Evolutionary conservation across 805 yeast species (phyloP).

Genomic region (Pichia phayaonensis): DNA sequence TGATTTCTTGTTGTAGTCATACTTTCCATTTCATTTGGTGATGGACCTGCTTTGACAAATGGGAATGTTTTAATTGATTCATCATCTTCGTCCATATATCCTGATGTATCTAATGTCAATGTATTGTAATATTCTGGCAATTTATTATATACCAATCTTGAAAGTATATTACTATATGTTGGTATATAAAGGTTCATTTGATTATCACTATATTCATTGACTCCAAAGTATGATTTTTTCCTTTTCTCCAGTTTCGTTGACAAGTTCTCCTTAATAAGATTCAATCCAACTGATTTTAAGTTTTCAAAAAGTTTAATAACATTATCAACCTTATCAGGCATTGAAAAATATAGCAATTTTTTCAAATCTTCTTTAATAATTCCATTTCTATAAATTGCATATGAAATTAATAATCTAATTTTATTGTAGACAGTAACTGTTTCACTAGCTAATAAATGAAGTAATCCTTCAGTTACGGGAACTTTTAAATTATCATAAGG

Average conservation of each 20-base stretch:
- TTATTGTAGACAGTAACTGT: slow-evolving; percentile 52
- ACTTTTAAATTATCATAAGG: slow-evolving; percentile 54
- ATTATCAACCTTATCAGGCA: slow-evolving; percentile 25
- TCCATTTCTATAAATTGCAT: slow-evolving; percentile 78
- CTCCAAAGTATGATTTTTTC: slow-evolving; percentile 48
- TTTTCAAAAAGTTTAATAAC: slow-evolving; percentile 50
- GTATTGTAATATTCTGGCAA: slow-evolving; percentile 24
- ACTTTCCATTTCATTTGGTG: slow-evolving; percentile 14
- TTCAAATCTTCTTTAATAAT: slow-evolving; percentile 63
- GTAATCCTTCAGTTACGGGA: slow-evolving; percentile 46
- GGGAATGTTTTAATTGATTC: slow-evolving; percentile 49
- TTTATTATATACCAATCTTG: slow-evolving; percentile 19
- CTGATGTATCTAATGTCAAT: slow-evolving; percentile 4
- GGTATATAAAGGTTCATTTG: slow-evolving; percentile 23
- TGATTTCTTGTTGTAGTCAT: slow-evolving; percentile 18
- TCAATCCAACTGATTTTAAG: slow-evolving; percentile 36
- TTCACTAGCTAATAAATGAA: slow-evolving; percentile 44
- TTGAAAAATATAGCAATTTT: slow-evolving; percentile 55
- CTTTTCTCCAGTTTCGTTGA: slow-evolving; percentile 35
- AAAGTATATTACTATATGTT: slow-evolving; percentile 21
- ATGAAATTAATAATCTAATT: slow-evolving; percentile 63
- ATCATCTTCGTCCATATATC: slow-evolving; percentile 13
- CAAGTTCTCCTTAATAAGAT: slow-evolving; percentile 31
- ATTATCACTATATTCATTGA: slow-evolving; percentile 20
- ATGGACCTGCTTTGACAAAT: slow-evolving; percentile 31